Evolutionary conservation across 768 basidiomycete species (phyloP).

Genomic region (Suillus fuscotomentosus): DNA sequence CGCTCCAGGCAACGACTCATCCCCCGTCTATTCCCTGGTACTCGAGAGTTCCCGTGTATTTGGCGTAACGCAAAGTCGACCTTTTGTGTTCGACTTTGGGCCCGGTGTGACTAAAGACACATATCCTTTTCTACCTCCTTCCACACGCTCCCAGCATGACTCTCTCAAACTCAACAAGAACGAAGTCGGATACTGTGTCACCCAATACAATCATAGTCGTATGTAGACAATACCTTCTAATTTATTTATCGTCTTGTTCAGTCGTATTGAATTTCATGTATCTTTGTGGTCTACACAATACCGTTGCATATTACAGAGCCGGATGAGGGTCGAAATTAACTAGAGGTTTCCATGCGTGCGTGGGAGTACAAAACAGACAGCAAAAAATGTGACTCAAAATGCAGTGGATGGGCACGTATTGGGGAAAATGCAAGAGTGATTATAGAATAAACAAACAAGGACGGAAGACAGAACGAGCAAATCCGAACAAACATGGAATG

Average conservation of each 20-base stretch:
- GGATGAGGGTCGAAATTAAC: conserved; percentile 16
- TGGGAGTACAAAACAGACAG: conserved; percentile 26
- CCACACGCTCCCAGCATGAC: conserved; percentile 19
- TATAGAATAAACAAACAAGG: conserved; percentile 25
- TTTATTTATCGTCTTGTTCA: not conserved
- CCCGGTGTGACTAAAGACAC: conserved; percentile 55
- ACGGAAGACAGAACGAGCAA: conserved; percentile 17
- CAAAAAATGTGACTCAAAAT: conserved; percentile 14
- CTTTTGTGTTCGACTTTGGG: conserved; percentile 82
- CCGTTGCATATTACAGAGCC: conserved; percentile 11
- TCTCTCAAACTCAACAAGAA: conserved; percentile 35
- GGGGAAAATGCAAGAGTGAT: conserved; percentile 18
- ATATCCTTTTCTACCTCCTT: conserved; percentile 41
- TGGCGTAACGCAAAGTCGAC: conserved; percentile 72
- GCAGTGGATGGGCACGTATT: conserved; percentile 16
- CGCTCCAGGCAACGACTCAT: conserved; percentile 75
- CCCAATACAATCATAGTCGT: conserved; percentile 40
- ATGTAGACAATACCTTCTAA: not conserved
- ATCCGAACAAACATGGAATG: conserved; percentile 9
- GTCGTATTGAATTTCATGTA: not conserved
- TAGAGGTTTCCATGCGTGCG: conserved; percentile 19
- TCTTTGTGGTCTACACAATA: conserved; percentile 7
- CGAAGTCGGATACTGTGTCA: conserved; percentile 50
- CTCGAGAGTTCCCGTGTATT: conserved; percentile 79
- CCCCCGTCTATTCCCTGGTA: conserved; percentile 73